Evolutionary conservation across 2,329 filamentous ascomycete genomes (phyloP), one percentile per base, ranked within the genome.

Genomic region (Epichloe typhina): DNA sequence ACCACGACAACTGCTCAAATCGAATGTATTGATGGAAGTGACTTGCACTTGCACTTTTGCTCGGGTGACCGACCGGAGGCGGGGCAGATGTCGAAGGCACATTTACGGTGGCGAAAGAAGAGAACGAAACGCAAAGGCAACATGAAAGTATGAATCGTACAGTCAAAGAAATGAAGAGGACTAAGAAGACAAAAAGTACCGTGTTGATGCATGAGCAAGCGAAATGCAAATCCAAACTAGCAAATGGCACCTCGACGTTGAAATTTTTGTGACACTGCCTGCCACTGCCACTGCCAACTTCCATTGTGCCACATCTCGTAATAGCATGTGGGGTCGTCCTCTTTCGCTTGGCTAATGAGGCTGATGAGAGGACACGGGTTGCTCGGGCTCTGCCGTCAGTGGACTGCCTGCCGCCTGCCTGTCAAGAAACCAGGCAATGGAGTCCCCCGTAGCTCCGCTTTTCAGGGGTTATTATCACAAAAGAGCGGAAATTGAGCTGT

Each of bases 281-380:
- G 46, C 31, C 36, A 36, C 36, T 9, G 36, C 36, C 3, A 46
- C 17, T 26, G 26, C 26, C 26, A 26, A 31, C 1, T 31, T 8
- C 26, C 1, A 31, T 11, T n/a, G 23, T 26, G 23, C 46, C 37
- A 47, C 23, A 31, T 40, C 17, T 17, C 17, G 17, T 17, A 17
- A 17, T 17, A 35, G 31, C 13, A 15, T 31, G 50, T 49, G 50
- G 50, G 26, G 50, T 49, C 35, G 17, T 26, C 15, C n/a, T 50
- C 35, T 45, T 46, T 51, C 44, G 50, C 50, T 47, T 47, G 44
- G 44, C 49, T 43, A 51, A 47, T 41, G 40, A 19, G 44, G 44
- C 49, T 43, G 47, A 47, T 23, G 21, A 38, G 36, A 23, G 35
- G 23, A 26, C 23, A 26, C 23, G 6, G 23, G 23, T 26, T 7